A percentile compares a stretch with the other conserved stretches of the same genome.
phyloP scores from a whole-genome alignment of 192 early-diverging fungal genomes.

The Chytriomyces confervae region DNA sequence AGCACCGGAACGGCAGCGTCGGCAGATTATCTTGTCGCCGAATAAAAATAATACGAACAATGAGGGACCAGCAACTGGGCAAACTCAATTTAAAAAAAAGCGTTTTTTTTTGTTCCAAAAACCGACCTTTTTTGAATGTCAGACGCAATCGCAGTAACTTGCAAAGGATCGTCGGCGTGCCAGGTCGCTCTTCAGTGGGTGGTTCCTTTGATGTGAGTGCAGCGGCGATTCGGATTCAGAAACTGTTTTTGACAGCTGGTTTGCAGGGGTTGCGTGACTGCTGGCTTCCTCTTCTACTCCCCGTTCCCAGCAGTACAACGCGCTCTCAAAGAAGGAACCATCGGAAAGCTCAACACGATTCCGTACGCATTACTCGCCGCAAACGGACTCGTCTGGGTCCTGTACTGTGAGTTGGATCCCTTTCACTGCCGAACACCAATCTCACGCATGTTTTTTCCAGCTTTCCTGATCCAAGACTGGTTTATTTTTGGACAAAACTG shows the following conservation, averaged over 20 bases:
- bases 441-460: background rate
- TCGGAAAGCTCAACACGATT: conserved; percentile 13
- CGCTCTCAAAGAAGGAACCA: background rate
- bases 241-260: background rate
- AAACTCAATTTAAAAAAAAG: too few species aligned
- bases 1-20: background rate
- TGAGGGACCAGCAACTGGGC: too few species aligned
- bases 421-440: background rate
- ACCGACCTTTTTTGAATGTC: too few species aligned
- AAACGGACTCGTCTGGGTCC: conserved; percentile 14
- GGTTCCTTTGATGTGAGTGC: background rate
- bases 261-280: conserved; percentile 8
- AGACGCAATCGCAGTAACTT: too few species aligned
- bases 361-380: conserved; percentile 11
- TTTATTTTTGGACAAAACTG: conserved; percentile 1
- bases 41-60: conserved; percentile 2
- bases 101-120: too few species aligned
- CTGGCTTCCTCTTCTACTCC: background rate
- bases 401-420: conserved; percentile 8
- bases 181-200: background rate
- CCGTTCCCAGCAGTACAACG: conserved; percentile 7
- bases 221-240: too few species aligned
- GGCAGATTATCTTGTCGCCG: background rate
- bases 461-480: background rate
- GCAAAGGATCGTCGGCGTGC: background rate